Evolutionary conservation across 2,329 filamentous ascomycete species (phyloP), one percentile per base, ranked within the genome.

Genomic region (Pezicula neosporulosa): DNA sequence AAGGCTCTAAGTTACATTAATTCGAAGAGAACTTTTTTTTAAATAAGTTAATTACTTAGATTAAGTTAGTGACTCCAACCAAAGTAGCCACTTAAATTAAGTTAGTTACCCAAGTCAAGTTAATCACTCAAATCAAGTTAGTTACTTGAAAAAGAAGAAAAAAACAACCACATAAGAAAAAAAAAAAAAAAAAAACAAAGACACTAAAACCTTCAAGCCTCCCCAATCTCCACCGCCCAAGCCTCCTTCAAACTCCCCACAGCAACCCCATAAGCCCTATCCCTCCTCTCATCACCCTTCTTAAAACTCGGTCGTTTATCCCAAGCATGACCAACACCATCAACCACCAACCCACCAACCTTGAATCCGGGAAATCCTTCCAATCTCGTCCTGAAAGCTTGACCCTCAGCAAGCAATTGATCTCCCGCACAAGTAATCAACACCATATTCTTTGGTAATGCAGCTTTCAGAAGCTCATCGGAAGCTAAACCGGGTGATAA

Each of bases 351-450:
- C 19, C 56, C 55, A 30, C 56, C 55, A 2, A 61, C 56, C 36
- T 47, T 51, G 50, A 58, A 55, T n/a, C 60, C 62, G 46, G 58
- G 21, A 9, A n/a, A n/a, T n/a, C 42, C 49, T 8, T 15, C 50
- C 50, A 64, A 47, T 16, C 60, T 54, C 42, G 53, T 45, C 16
- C 53, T 55, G 41, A 63, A 61, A 12, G 19, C 41, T 49, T 60
- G 60, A 12, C 48, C 58, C 36, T 63, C 59, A 3, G 5, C 50
- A 28, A 58, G 42, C 36, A 63, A 47, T 18, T 51, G 50, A 52
- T 63, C 61, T n/a, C 50, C 48, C 46, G 54, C 53, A 52, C 61
- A 63, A 9, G 55, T 60, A 7, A 61, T 51, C 33, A 63, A 56
- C 3, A 53, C 50, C 19, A 59, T 49, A 27, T 56, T 52, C 6